These are phyloP conservation scores for Colletotrichum limetticola DNA, from an alignment of 2,329 filamentous ascomycete genomes.

Conservation along the genomic window DNA sequence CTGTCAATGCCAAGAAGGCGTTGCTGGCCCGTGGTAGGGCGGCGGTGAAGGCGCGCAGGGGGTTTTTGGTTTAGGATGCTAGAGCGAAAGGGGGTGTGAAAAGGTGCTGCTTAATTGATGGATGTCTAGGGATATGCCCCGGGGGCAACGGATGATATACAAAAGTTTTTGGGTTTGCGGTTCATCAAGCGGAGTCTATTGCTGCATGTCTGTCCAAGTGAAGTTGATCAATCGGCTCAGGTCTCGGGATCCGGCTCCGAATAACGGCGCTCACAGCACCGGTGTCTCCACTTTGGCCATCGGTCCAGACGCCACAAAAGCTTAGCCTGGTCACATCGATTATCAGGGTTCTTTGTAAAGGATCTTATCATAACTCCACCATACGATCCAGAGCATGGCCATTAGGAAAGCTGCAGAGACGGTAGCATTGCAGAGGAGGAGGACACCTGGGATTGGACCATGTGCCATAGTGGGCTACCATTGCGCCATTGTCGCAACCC, in stretches of 20 bases:
- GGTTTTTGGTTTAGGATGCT: constrained; percentile 53
- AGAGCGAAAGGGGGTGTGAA: background rate
- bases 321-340: constrained; percentile 8
- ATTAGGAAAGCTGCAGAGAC: background rate
- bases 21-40: constrained; percentile 58
- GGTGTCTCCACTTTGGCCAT: background rate
- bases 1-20: constrained; percentile 53
- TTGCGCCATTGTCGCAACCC: constrained; percentile 28
- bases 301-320: constrained; percentile 8
- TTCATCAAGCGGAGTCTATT: background rate
- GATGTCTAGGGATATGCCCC: background rate
- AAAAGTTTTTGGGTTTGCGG: constrained; percentile 23
- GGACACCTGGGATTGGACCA: constrained; percentile 4
- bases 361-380: background rate
- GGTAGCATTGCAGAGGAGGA: constrained; percentile 6
- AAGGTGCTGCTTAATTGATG: constrained; percentile 2
- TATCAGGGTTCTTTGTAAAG: background rate
- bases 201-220: background rate
- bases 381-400: background rate
- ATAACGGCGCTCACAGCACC: background rate
- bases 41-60: constrained; percentile 48
- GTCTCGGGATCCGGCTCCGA: background rate
- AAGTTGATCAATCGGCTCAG: background rate
- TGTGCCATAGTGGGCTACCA: constrained; percentile 28
- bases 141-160: constrained; percentile 4